Base-by-base conservation (phyloP, 2,329 filamentous ascomycete species). In the Xylaria hypoxylon region DNA sequence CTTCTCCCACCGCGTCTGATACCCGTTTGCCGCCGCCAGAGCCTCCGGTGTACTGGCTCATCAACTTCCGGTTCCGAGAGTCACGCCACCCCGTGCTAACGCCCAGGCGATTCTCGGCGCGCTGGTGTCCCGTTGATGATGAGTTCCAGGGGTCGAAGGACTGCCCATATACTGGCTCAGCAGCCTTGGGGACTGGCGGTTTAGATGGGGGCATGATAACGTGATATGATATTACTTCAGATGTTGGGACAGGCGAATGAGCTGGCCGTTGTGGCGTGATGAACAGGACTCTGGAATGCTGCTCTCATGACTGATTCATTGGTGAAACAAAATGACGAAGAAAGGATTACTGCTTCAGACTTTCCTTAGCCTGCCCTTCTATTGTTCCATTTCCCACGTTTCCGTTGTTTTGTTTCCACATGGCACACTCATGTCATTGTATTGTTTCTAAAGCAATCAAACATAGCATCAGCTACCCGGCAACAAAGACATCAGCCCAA, bases 81-180 rank as follows among this genome's bases (percentile, higher is more conserved):
- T 89, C 84, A 26, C 92, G 89, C 93, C 93, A 96, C 75, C 87
- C 85, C 70, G 82, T 89, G 72, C 26, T 86, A 85, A 61, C 72
- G 1, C 87, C 86, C 1, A 90, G 84, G 3, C 82, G 80, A 65
- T 88, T 89, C 66, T 95, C 91, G 47, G 92, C 88, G 45, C 89
- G 86, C 79, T 97, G 94, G 77, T 97, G 93, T 51, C 92, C 92
- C 0, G 90, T 90, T 5, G 90, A 89, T 13, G 89, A 87, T 15
- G 89, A 90, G 79, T 93, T 93, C 89, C 89, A 92, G 5, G 88
- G 84, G 77, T 92, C 90, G 73, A 90, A 91, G 65, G 76, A 74
- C 40, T 79, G 79, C 28, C 79, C 78, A 73, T 80, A 77, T 40
- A 74, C 77, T 24, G 85, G 83, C 55, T 82, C 76, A 22, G 82